Evolutionary conservation across 2,329 filamentous ascomycete genomes (phyloP).

Genomic region (Cryphonectria parasitica): DNA sequence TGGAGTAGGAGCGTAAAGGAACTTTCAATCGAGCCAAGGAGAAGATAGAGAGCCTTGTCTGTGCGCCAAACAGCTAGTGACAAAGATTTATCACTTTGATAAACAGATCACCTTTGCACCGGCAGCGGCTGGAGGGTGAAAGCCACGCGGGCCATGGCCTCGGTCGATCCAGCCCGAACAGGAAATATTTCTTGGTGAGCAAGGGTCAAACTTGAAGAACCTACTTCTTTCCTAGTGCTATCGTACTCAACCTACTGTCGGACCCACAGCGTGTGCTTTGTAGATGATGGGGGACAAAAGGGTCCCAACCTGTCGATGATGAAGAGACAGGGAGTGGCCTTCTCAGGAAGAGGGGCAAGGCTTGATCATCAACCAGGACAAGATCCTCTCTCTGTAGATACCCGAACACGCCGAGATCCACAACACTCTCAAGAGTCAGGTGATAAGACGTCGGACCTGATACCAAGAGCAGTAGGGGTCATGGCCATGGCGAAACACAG

Average conservation of each 20-base stretch:
- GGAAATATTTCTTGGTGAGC: neutral
- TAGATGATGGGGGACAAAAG: neutral
- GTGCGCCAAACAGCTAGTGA: neutral
- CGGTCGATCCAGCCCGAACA: neutral
- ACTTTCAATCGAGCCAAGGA: neutral
- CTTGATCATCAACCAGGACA: neutral
- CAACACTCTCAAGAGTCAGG: neutral
- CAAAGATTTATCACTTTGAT: neutral
- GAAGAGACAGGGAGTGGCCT: neutral
- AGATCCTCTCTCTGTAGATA: neutral
- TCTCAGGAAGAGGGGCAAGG: neutral
- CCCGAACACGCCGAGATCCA: neutral
- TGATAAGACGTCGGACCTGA: neutral
- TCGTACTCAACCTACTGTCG: neutral
- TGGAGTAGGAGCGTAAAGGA: neutral
- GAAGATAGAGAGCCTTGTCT: neutral
- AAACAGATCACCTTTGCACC: neutral
- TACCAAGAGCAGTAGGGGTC: neutral
- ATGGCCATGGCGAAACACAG: neutral
- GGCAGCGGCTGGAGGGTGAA: neutral
- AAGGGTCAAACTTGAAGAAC: neutral
- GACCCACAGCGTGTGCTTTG: neutral
- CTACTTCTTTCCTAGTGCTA: neutral
- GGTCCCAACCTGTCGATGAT: constrained; percentile 5
- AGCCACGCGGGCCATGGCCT: constrained; percentile 1